These are phyloP conservation scores for Basipetospora chlamydospora DNA, from an alignment of 2,329 filamentous ascomycete genomes.

Conservation along the genomic window DNA sequence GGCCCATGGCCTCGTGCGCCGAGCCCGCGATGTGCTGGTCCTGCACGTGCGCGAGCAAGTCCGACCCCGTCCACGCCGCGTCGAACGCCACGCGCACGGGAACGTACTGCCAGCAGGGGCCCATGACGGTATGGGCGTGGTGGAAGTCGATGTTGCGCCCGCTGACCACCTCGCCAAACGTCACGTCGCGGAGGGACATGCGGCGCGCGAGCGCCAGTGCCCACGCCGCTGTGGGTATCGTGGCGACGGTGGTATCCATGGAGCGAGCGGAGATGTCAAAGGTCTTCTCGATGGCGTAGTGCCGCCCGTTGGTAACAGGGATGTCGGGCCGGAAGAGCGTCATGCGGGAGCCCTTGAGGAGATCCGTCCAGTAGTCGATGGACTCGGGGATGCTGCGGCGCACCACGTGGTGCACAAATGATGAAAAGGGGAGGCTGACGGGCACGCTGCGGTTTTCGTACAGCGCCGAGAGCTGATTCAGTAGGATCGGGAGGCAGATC, in stretches of 20 bases:
- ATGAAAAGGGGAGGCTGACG: slow-evolving; percentile 26
- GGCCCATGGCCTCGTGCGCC: slow-evolving; percentile 38
- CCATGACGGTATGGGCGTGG: slow-evolving; percentile 32
- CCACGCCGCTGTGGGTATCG: slow-evolving; percentile 54
- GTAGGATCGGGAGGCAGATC: slow-evolving; percentile 47
- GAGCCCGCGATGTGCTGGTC: slow-evolving; percentile 42
- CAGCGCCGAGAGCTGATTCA: slow-evolving; percentile 43
- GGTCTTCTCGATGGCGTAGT: slow-evolving; percentile 26
- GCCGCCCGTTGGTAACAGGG: slow-evolving; percentile 20
- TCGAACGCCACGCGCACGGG: slow-evolving; percentile 46
- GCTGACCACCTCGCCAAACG: slow-evolving; percentile 52
- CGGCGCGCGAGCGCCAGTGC: slow-evolving; percentile 45
- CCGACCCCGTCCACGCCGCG: slow-evolving; percentile 31
- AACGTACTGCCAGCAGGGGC: slow-evolving; percentile 54
- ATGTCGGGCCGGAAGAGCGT: slow-evolving; percentile 24
- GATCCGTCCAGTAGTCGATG: slow-evolving; percentile 44
- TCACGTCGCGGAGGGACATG: slow-evolving; percentile 36
- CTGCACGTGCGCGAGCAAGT: slow-evolving; percentile 39
- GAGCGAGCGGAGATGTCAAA: slow-evolving; percentile 31
- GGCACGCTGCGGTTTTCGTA: slow-evolving; percentile 17
- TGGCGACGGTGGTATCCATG: slow-evolving; percentile 45
- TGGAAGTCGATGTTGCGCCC: slow-evolving; percentile 44
- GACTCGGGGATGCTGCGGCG: slow-evolving; percentile 28
- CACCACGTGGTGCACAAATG: slow-evolving; percentile 28
- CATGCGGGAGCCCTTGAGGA: slow-evolving; percentile 41